A percentile compares a stretch with the other conserved stretches of the same genome.
Evolutionary conservation across 208 protist genomes (phyloP).

Genomic region (Leishmania tropica): DNA sequence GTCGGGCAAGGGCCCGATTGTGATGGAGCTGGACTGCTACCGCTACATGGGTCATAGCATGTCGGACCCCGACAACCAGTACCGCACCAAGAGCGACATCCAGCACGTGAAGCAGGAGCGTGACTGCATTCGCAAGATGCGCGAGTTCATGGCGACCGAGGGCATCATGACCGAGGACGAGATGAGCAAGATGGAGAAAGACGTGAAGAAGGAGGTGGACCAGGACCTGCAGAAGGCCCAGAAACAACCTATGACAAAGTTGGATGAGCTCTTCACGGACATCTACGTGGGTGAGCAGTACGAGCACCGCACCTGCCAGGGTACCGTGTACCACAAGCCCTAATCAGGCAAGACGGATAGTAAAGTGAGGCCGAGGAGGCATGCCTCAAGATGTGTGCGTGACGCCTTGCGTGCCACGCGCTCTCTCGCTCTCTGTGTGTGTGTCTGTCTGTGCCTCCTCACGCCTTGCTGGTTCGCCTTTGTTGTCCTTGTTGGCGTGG

Average conservation of each 20-base stretch:
- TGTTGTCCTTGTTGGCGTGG: not conserved
- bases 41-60: slow-evolving; percentile 98
- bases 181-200: slow-evolving; percentile 93
- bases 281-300: slow-evolving; percentile 90
- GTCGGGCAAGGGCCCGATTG: slow-evolving; percentile 92
- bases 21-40: slow-evolving; percentile 97
- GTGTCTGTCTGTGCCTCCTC: not conserved
- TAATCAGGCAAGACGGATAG: slow-evolving; percentile 3
- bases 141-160: slow-evolving; percentile 78
- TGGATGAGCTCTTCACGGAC: slow-evolving; percentile 89
- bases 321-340: slow-evolving; percentile 71
- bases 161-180: slow-evolving; percentile 95
- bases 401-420: too few relatives aligned
- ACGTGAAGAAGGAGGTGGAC: slow-evolving; percentile 93
- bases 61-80: slow-evolving; percentile 98
- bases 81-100: slow-evolving; percentile 96
- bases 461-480: not conserved
- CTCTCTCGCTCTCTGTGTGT: not conserved
- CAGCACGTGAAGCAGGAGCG: slow-evolving; percentile 86
- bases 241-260: slow-evolving; percentile 59
- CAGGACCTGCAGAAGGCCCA: slow-evolving; percentile 90
- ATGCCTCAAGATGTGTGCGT: not conserved
- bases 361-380: not conserved
- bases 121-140: slow-evolving; percentile 93
- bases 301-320: slow-evolving; percentile 85